Percentiles rank a stretch among this genome's conserved stretches.
Evolutionary conservation across 129 eudicot genomes (phyloP).

Genomic region (Flaveria trinervia): DNA sequence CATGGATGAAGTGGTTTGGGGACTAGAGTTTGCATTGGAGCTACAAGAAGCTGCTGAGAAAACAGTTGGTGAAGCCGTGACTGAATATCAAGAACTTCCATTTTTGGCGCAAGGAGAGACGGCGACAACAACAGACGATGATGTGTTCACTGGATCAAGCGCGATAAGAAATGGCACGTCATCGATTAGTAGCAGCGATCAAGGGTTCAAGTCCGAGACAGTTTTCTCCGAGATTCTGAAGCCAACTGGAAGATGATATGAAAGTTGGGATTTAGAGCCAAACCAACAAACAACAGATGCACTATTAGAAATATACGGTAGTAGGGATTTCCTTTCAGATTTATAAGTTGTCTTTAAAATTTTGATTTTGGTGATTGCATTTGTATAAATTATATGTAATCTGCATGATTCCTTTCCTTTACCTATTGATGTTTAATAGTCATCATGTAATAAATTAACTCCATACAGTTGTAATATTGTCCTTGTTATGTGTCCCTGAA

Average conservation of each 20-base stretch:
- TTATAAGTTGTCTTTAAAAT: not conserved
- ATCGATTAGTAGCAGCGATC: constrained; percentile 16
- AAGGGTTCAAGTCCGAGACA: constrained; percentile 33
- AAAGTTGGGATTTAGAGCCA: not conserved
- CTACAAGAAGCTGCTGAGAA: constrained; percentile 34
- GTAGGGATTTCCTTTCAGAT: no score
- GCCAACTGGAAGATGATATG: constrained; percentile 27
- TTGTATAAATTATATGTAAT: not conserved
- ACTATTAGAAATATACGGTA: not conserved
- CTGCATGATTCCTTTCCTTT: not conserved
- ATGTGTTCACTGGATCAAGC: constrained; percentile 23
- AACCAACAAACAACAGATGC: not conserved
- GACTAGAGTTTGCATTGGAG: constrained; percentile 34
- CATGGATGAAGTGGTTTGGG: constrained; percentile 40
- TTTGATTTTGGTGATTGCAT: constrained; percentile 5
- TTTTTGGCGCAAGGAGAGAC: constrained; percentile 26
- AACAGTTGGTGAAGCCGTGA: not conserved
- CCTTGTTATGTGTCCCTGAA: not conserved
- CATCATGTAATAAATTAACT: not conserved
- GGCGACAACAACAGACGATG: constrained; percentile 23
- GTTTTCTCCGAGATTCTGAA: constrained; percentile 39
- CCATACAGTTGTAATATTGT: not conserved
- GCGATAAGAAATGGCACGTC: constrained; percentile 19
- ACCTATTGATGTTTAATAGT: not conserved
- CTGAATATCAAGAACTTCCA: constrained; percentile 18